Base-by-base conservation (phyloP, 2,329 filamentous ascomycete genomes). In the Monosporascus sp. region DNA sequence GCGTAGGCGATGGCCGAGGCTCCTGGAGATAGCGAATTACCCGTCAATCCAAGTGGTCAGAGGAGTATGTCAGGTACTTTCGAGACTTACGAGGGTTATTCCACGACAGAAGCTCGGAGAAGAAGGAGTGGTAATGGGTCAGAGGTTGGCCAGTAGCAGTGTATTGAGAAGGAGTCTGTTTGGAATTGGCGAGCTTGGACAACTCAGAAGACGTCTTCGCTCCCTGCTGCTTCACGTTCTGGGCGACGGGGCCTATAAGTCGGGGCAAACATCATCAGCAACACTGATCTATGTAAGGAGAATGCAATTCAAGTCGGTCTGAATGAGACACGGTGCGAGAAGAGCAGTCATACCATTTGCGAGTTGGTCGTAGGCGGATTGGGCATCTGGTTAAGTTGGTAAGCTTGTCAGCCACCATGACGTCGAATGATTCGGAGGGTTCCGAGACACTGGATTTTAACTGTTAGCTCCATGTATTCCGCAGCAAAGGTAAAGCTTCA, bases 101-200 rank as follows among this genome's bases (percentile, higher is more conserved):
- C 83, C 85, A 88, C 60, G 84, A 87, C 57, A 88, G 74, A 53
- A 88, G 77, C 68, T 86, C 82, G 49, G 79, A 80, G 71, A 88
- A 88, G 72, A 87, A 82, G 17, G 84, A 87, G 74, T 88, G 84
- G 69, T 87, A 88, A 70, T 86, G 82, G 55, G 83, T 87, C 65
- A 87, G 70, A 49, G 79, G 79, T 69, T 86, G 82, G 63, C 81
- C 82, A 47, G 80, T 84, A 57, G 80, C 81, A 63, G 82, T 76
- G 37, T 75, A 74, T 54, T 74, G 72, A 49, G 71, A 59, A 52
- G 81, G 82, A 49, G 79, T 80, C 65, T 76, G 76, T 65, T 81
- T 80, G 60, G 81, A 68, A 57, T 77, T 77, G 63, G 80, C 80
- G 48, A 85, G 75, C 67, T 81, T 82, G 64, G 76, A 77, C 58